Evolutionary conservation across 257 asterid species (phyloP), one percentile per base, ranked within the genome.

Genomic region (Primulina tabacum): DNA sequence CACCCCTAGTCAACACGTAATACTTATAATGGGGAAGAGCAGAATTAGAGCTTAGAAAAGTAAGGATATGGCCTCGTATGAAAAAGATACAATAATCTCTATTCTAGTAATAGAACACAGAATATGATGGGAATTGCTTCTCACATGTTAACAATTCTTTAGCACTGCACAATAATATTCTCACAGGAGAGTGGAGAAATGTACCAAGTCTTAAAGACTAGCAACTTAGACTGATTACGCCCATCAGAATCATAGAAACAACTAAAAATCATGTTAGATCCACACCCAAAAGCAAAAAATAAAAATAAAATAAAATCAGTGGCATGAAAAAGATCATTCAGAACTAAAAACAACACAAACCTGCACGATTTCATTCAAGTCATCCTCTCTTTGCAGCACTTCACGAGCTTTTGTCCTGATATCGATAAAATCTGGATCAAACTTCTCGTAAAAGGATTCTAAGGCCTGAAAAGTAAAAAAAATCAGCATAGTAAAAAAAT

Each of bases 401-500:
- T 93, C 99, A 81, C 99, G 99, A 60, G 99, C 99, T 84, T 86
- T 90, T 67, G 99, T 94, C 92, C 97, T 84, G 77, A 94, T 94
- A 71, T 86, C 85, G 66, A 94, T 94, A 78, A 94, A 94, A 80
- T 94, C 97, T 58, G 96, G 69, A 85, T 94, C 99, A 52, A 90
- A 94, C 85, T 90, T 94, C 82, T 93, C 99, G 67, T 93, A 93
- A 72, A 90, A 93, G 82, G 97, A 80, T 81, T 93, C 99, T 81
- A 94, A 79, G 52, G 99, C 99, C 99, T 94, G 87, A 50, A 70
- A 64, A 69, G 40, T 29, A 38, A 43, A 62, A 38, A 43, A 62
- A 63, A 38, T 58, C 65, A 71, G 75, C 63, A 78, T 69, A 43
- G 72, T 24, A 24, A 24, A 24, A 24, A 24, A 24, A 24, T 55